A percentile compares a stretch with the other conserved stretches of the same genome.
phyloP scores from a whole-genome alignment of 1,284 basidiomycete genomes.

The Microbotryum scabiosae region DNA sequence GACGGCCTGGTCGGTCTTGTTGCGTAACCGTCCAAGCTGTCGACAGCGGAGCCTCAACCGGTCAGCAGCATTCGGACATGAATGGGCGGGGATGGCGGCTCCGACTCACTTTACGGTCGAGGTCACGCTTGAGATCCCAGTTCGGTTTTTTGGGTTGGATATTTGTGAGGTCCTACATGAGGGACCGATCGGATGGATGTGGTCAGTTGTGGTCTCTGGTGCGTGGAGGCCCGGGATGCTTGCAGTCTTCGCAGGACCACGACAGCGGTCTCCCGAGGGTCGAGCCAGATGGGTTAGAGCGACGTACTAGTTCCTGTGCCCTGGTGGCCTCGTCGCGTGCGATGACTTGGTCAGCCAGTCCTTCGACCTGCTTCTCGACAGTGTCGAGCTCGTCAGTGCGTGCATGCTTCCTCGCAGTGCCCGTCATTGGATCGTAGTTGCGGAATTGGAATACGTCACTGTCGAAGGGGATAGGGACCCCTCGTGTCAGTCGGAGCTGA shows the following conservation, averaged over 20 bases:
- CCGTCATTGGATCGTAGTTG: constrained; percentile 38
- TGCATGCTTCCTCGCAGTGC: constrained; percentile 39
- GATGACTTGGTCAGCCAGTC: constrained; percentile 74
- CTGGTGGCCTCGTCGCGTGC: constrained; percentile 73
- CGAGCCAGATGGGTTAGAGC: too few relatives aligned
- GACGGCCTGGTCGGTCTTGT: constrained; percentile 82
- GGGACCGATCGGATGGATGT: too few relatives aligned
- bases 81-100: too few relatives aligned
- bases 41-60: constrained; percentile 44
- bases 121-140: constrained; percentile 94
- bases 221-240: background rate
- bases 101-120: constrained; percentile 56
- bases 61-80: background rate
- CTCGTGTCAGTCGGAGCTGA: too few relatives aligned
- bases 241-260: too few relatives aligned
- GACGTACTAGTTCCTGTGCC: constrained; percentile 72
- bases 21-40: constrained; percentile 56
- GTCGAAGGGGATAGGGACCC: too few relatives aligned
- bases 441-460: constrained; percentile 35
- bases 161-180: constrained; percentile 75
- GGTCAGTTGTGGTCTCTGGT: too few relatives aligned
- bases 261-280: too few relatives aligned
- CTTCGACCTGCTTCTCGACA: constrained; percentile 74
- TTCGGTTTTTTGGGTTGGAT: constrained; percentile 93
- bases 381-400: constrained; percentile 59